A percentile compares a stretch with the other conserved stretches of the same genome.
These are phyloP conservation scores for Aureobasidium sp. DNA, from an alignment of 2,329 filamentous ascomycete species.

Conservation along the genomic window DNA sequence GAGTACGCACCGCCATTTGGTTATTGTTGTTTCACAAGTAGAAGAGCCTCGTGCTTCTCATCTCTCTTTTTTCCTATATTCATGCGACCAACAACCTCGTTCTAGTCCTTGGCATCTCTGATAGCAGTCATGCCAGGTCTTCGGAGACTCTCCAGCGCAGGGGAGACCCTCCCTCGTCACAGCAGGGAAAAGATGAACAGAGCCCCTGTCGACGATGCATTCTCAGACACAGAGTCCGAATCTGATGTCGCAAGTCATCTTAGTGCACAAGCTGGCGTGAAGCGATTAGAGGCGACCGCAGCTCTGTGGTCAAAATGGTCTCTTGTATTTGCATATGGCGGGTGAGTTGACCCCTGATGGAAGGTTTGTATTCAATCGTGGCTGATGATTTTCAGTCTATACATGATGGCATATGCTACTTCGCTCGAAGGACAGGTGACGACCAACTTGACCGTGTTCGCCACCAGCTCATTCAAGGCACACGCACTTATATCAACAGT, in stretches of 20 bases:
- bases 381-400: constrained; percentile 18
- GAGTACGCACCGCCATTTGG: constrained; percentile 10
- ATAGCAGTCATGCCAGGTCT: constrained; percentile 13
- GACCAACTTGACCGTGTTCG: constrained; percentile 51
- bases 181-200: constrained; percentile 7
- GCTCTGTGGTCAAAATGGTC: constrained; percentile 40
- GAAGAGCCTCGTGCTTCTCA: not conserved
- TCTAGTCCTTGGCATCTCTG: constrained; percentile 6
- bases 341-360: constrained; percentile 17
- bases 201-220: not conserved
- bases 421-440: constrained; percentile 60
- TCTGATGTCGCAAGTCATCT: constrained; percentile 14
- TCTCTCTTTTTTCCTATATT: not conserved
- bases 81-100: not conserved
- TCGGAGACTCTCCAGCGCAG: constrained; percentile 9
- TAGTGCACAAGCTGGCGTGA: constrained; percentile 38
- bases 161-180: constrained; percentile 1
- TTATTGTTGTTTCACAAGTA: not conserved
- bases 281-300: constrained; percentile 40
- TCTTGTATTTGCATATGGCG: constrained; percentile 39
- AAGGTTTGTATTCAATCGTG: not conserved
- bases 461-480: constrained; percentile 54
- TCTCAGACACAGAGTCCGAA: constrained; percentile 2
- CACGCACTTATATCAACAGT: constrained; percentile 60
- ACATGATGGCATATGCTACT: constrained; percentile 56